Evolutionary conservation across 495 filamentous ascomycete genomes (phyloP), one percentile per base, ranked within the genome.

Genomic region (Neurospora sp.): DNA sequence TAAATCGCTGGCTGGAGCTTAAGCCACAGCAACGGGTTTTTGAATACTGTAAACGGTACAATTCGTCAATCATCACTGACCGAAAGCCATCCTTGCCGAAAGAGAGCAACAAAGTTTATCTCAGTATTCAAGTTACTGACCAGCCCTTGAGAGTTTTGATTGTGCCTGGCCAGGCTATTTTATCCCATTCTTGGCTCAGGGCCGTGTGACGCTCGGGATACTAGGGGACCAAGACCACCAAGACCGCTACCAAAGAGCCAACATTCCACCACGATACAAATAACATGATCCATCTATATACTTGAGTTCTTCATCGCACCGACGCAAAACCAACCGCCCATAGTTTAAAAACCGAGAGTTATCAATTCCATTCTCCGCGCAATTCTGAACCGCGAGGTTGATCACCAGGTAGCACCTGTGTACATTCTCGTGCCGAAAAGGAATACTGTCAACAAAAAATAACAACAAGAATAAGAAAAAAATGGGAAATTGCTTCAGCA

Each of bases 401-500:
- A 9, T 39, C 38, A 39, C 38, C 38, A 9, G 38, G 38, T 39
- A 39, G 38, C 38, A 45, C 42, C 42, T 17, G 17, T 45, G 7
- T 16, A 41, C 40, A 41, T 41, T 41, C 40, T 6, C 40, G 40
- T 5, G 12, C 14, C 14, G 12, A 41, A 41, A 41, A 4, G 42
- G 8, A 9, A 45, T n/a, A 45, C 8, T n/a, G 1, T 27, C 45
- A 53, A 27, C 44, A 53, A 20, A 20, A 20, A 53, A 12, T 9
- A 31, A 20, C 20, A 53, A 12, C 20, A 31, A 27, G 12, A 4
- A 17, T 14, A 45, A 68, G 70, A 72, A 69, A 86, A 86, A 59
- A 71, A 93, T 94, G 92, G 92, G 92, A 53, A 92, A 90, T 77
- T 83, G 91, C 78, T 94, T 91, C 82, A 89, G 90, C 77, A 89